Evolutionary conservation across 306 rosid genomes (phyloP).

Genomic region (Cucurbita moschata): DNA sequence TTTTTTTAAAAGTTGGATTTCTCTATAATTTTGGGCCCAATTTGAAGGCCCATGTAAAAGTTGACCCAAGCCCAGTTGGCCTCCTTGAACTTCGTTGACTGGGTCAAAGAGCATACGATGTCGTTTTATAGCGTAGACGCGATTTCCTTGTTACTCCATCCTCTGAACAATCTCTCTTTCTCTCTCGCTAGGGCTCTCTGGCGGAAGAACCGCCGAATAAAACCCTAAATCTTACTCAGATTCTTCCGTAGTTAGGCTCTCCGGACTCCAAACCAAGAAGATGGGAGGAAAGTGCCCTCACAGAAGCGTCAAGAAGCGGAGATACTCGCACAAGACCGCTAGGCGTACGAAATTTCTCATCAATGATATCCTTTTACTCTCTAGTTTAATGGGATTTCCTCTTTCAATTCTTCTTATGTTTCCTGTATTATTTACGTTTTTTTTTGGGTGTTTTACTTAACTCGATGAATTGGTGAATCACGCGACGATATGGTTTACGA

Average conservation of each 20-base stretch:
- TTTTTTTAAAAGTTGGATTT: no score
- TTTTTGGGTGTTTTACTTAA: slow-evolving; percentile 19
- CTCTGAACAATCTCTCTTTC: background rate
- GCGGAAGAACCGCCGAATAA: background rate
- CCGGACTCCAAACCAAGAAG: slow-evolving; percentile 7
- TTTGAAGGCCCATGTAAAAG: background rate
- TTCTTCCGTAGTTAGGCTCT: slow-evolving; percentile 11
- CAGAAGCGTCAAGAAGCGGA: slow-evolving; percentile 66
- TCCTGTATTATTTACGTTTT: background rate
- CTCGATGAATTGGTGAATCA: slow-evolving; percentile 13
- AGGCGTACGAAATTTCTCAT: slow-evolving; percentile 57
- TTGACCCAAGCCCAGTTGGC: background rate
- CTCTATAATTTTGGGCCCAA: background rate
- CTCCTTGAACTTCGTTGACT: background rate
- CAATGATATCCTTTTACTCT: slow-evolving; percentile 53
- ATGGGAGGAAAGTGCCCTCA: slow-evolving; percentile 99
- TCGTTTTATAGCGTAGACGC: background rate
- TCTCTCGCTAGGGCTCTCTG: background rate
- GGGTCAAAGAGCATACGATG: background rate
- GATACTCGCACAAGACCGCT: slow-evolving; percentile 61
- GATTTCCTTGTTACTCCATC: background rate
- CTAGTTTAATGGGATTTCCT: background rate
- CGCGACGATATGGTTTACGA: slow-evolving; percentile 78
- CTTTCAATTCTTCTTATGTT: background rate
- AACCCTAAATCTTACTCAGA: background rate